Evolutionary conservation across 2,329 filamentous ascomycete species (phyloP).

Genomic region (Rhynchosporium graminicola): DNA sequence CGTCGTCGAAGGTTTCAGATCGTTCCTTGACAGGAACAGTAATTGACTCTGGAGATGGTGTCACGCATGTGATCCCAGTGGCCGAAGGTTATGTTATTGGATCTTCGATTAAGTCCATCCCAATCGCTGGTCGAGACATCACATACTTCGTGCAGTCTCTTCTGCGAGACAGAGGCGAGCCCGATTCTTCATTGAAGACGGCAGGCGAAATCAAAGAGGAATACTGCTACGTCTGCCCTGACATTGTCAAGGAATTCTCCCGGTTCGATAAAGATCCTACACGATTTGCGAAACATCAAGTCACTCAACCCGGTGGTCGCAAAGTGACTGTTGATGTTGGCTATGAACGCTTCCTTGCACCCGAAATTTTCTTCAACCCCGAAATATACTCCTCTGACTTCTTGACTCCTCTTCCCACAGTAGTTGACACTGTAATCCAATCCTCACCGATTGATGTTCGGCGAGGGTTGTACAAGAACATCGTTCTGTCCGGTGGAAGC

Average conservation of each 20-base stretch:
- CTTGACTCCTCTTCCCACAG: slow-evolving; percentile 87
- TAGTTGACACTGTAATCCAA: slow-evolving; percentile 96
- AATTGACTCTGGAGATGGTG: slow-evolving; percentile 97
- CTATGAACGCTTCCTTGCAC: slow-evolving; percentile 96
- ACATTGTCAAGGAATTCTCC: slow-evolving; percentile 98
- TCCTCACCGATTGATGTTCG: slow-evolving; percentile 97
- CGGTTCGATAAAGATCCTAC: slow-evolving; percentile 92
- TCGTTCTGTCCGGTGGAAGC: slow-evolving; percentile 94
- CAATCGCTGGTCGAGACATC: slow-evolving; percentile 95
- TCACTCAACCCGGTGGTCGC: slow-evolving; percentile 82
- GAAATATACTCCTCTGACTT: slow-evolving; percentile 99
- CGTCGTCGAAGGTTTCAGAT: slow-evolving; percentile 95
- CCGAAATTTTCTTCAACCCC: slow-evolving; percentile 99
- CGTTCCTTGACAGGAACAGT: slow-evolving; percentile 95
- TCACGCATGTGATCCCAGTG: slow-evolving; percentile 98
- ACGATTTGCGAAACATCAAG: slow-evolving; percentile 86
- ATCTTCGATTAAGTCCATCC: slow-evolving; percentile 98
- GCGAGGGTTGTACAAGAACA: slow-evolving; percentile 98
- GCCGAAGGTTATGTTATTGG: slow-evolving; percentile 99
- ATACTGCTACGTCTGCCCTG: slow-evolving; percentile 96
- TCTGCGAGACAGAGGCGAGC: slow-evolving; percentile 91
- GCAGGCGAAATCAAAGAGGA: slow-evolving; percentile 98
- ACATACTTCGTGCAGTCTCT: slow-evolving; percentile 98
- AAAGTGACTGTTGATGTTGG: slow-evolving; percentile 87
- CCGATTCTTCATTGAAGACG: slow-evolving; percentile 95